A percentile compares a stretch with the other conserved stretches of the same genome.
phyloP scores from a whole-genome alignment of 257 asterid genomes.

The Solanum tacnaense region DNA sequence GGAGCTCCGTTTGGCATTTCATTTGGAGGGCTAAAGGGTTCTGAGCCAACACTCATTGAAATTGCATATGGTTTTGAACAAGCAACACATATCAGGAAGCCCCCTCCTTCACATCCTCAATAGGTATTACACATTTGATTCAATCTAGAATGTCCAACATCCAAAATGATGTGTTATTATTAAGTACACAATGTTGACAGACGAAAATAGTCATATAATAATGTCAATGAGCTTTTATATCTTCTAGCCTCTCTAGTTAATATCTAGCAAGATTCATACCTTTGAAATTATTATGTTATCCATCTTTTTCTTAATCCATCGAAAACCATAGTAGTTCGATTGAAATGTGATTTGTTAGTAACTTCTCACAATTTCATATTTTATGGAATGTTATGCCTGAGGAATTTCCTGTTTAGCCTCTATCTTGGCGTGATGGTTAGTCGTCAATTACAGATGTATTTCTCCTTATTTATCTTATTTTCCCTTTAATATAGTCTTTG shows the following conservation, averaged over 20 bases:
- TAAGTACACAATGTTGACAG: neutral
- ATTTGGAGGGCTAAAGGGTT: slow-evolving; percentile 39
- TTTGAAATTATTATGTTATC: neutral
- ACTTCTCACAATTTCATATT: neutral
- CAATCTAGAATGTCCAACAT: neutral
- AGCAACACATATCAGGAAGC: slow-evolving; percentile 40
- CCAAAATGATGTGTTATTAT: neutral
- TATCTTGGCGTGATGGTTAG: neutral
- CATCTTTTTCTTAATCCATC: neutral
- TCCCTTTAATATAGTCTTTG: neutral
- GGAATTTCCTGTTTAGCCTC: neutral
- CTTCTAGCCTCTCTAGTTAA: neutral
- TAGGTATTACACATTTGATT: neutral
- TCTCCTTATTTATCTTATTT: neutral
- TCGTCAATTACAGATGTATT: neutral
- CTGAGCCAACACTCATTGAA: slow-evolving; percentile 41
- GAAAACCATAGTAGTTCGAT: neutral
- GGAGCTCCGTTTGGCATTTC: slow-evolving; percentile 35
- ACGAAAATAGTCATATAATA: neutral
- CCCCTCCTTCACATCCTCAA: slow-evolving; percentile 16
- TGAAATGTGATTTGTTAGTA: neutral
- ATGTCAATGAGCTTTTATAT: neutral
- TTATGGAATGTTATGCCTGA: neutral
- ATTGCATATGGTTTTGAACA: slow-evolving; percentile 53
- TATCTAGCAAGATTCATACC: neutral